Percentiles rank a stretch among this genome's conserved stretches.
Conservation (phyloP, 495 filamentous ascomycete genomes). For the Neurospora cerealis region DNA sequence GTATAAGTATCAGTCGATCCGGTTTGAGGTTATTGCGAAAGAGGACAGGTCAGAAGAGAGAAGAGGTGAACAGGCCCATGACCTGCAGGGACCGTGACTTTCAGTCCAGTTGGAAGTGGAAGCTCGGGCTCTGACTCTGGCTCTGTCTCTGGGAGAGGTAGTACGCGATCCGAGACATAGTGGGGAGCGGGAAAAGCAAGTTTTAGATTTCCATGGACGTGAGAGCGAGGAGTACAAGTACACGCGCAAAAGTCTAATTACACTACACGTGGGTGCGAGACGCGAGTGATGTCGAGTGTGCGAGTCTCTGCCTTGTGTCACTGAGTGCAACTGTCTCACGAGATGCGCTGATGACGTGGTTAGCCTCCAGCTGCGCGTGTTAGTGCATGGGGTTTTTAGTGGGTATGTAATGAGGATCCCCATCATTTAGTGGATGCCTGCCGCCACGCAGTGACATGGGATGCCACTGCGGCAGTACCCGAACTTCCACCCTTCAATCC, state of each 20-base stretch:
- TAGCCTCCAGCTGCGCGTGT: background rate
- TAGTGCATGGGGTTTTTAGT: background rate
- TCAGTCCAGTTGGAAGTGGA: background rate
- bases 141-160: background rate
- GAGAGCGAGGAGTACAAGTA: background rate
- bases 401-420: background rate
- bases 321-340: background rate
- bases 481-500: background rate
- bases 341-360: background rate
- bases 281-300: background rate
- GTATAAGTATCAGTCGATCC: background rate
- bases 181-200: background rate
- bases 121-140: background rate
- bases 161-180: background rate
- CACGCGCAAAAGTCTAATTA: background rate
- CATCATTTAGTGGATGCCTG: background rate
- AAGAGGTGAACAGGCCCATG: background rate
- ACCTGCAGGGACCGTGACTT: background rate
- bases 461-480: background rate
- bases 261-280: background rate
- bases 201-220: background rate
- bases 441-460: background rate
- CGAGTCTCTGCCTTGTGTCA: background rate
- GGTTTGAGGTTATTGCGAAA: background rate
- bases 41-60: background rate